Conservation (phyloP, 768 basidiomycete species). For the Ramaria rubella region DNA sequence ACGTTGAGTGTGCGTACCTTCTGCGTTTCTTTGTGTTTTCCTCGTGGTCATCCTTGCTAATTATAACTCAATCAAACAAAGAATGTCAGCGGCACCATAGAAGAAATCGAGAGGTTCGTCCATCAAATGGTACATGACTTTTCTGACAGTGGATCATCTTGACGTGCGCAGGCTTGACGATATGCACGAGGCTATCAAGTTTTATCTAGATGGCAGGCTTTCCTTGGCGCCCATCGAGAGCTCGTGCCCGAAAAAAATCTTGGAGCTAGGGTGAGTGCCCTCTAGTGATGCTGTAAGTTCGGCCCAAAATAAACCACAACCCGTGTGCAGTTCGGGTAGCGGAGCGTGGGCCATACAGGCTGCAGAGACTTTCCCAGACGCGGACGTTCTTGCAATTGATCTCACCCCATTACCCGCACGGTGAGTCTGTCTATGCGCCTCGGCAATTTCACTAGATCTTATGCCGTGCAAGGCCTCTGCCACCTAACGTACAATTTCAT, state of each 20-base stretch:
- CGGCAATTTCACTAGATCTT: background rate
- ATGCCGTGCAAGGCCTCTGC: background rate
- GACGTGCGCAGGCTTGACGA: background rate
- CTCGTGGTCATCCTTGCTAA: no score
- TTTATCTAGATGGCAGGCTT: background rate
- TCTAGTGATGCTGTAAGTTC: background rate
- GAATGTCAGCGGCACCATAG: background rate
- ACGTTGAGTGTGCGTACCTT: no score
- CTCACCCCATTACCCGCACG: background rate
- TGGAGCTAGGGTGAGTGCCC: slow-evolving; percentile 2
- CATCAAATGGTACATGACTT: background rate
- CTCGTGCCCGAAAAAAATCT: background rate
- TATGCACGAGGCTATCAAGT: background rate
- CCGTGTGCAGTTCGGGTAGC: slow-evolving; percentile 1
- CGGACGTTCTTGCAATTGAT: slow-evolving; percentile 1
- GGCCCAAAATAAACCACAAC: background rate
- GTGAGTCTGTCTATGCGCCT: background rate
- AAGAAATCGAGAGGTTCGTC: background rate
- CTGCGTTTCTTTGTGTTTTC: no score
- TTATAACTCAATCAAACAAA: no score
- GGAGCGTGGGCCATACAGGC: slow-evolving; percentile 8
- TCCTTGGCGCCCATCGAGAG: background rate
- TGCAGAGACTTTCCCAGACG: background rate
- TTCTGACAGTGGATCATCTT: background rate
- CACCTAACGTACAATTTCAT: slow-evolving; percentile 16